Base-by-base conservation (phyloP, 1,284 basidiomycete species). In the Irpex sp. region DNA sequence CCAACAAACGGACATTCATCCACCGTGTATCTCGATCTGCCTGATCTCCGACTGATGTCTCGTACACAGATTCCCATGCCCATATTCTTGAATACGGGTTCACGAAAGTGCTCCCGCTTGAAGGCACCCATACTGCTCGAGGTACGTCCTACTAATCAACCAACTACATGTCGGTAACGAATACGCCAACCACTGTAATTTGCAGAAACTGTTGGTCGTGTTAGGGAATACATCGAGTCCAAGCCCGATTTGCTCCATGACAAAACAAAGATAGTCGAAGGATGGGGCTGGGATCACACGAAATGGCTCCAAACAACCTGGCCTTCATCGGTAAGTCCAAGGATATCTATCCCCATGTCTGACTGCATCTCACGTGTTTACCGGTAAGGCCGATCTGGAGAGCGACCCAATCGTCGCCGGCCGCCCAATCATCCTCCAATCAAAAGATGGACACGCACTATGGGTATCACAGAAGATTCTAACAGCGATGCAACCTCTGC, bases 251-350 rank as follows among this genome's bases (percentile, higher is more conserved):
- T 89, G 21, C 73, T 79, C 38, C 77, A 78, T 49, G 81, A 89
- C 68, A 81, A 78, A 34, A 81, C 84, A 11, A 85, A 82, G 61
- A 89, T 88, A 75, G 82, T 97, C 40, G 83, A 89, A 64, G 94
- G 94, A 1, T 87, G 91, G 74, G 95, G 94, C 3, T 97, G 95
- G 94, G 94, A 97, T 74, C 95, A 97, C 75, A 97, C 93, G 9
- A 77, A 81, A 58, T 92, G 89, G 90, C 77, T 84, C 0, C 78
- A 76, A 19, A 77, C 82, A 57, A 77, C 79, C 44, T 95, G 91
- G 81, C 95, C 96, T 11, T 88, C 84, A 47, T 87, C 89, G 63
- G 92, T 94, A 68, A 34, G 31, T 34, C 31, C 31, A 34, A 34
- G 31, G 31, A 34, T 34, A 34, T 34, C 31, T 34, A 34, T 34